Percentiles rank a stretch among this genome's conserved stretches.
Evolutionary conservation across 257 asterid species (phyloP).

Genomic region (Misopates orontium): DNA sequence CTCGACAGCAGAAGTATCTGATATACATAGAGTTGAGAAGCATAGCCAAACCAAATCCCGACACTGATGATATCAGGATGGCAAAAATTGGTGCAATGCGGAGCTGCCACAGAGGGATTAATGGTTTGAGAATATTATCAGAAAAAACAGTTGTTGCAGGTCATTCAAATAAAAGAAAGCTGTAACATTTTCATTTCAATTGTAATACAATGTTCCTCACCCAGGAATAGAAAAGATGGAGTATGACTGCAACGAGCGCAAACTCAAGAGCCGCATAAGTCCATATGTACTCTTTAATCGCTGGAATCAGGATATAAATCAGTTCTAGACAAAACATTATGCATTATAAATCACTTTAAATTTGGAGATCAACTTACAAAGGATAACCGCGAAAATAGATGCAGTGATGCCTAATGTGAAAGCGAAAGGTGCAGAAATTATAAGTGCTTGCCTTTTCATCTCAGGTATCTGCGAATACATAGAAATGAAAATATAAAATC

Average conservation of each 20-base stretch:
- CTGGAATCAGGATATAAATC: constrained; percentile 47
- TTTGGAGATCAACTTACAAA: constrained; percentile 44
- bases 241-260: constrained; percentile 59
- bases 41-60: constrained; percentile 64
- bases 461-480: constrained; percentile 54
- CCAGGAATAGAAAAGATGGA: constrained; percentile 60
- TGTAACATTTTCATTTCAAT: not conserved
- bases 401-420: constrained; percentile 72
- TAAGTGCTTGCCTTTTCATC: constrained; percentile 63
- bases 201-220: constrained; percentile 42
- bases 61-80: constrained; percentile 56
- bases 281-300: constrained; percentile 74
- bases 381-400: constrained; percentile 64
- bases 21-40: constrained; percentile 50
- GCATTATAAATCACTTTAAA: not conserved
- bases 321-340: constrained; percentile 15
- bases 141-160: not conserved
- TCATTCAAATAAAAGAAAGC: not conserved
- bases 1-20: constrained; percentile 45
- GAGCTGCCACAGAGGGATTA: constrained; percentile 46
- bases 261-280: constrained; percentile 85
- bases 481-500: not conserved
- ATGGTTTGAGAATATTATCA: constrained; percentile 14
- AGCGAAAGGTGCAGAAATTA: constrained; percentile 77
- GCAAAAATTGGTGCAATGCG: constrained; percentile 56